Evolutionary conservation across 2,329 filamentous ascomycete species (phyloP), one percentile per base, ranked within the genome.

Genomic region (Scedosporium minutisporum): DNA sequence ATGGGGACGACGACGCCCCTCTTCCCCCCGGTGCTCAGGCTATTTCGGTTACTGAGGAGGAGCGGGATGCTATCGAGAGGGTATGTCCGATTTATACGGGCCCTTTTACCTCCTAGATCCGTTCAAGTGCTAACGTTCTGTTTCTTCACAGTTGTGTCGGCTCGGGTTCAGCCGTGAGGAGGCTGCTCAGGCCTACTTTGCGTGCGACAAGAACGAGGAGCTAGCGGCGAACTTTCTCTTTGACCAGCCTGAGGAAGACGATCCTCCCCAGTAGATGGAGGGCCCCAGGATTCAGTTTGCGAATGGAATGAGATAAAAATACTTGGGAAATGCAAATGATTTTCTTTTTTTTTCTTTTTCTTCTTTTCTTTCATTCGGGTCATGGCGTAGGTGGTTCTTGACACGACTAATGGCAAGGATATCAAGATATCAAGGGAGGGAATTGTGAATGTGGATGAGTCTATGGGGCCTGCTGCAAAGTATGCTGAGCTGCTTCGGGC

Each of bases 191-290:
- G 95, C 95, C 27, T 99, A 97, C 78, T 99, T 99, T 73, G 95
- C 95, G 41, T 99, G 95, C 76, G 95, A 99, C 77, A 99, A 97
- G 84, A 97, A 99, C 75, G 95, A 99, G 78, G 95, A 99, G 77
- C 82, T 99, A 60, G 95, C 95, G 0, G 95, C 95, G 66, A 99
- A 99, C 78, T 97, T 97, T 76, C 82, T 99, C 64, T 99, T 99
- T 72, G 95, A 99, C 70, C 92, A 97, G 77, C 93, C 93, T 9
- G 92, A 96, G 65, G 93, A 97, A 58, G 88, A 90, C 77, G 80
- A 38, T 71, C 75, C 9, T 72, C 76, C 44, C 33, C 60, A 62
- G 51, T 61, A 53, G 12, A 14, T 7, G 48, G 48, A 55, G 44
- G 16, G 18, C 3, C 6, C 44, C 23, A 14, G 48, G 21, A 7